Conservation (phyloP, 2,329 filamentous ascomycete species). For the Fusarium aywerte region DNA sequence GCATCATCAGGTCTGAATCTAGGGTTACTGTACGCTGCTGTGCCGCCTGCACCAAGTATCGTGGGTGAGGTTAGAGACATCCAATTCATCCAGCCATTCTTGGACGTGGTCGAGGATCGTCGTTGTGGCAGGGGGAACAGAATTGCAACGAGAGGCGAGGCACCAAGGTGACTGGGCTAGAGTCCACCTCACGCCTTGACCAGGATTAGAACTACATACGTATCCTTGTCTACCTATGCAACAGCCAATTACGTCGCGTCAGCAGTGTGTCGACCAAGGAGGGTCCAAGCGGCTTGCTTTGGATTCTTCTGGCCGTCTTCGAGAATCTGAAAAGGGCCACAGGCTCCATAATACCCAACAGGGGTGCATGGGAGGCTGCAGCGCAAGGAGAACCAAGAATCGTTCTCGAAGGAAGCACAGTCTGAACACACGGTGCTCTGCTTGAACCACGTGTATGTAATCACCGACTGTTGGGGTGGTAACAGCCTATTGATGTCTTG, state of each 20-base stretch:
- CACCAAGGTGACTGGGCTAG: conserved; percentile 33
- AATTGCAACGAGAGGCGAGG: conserved; percentile 36
- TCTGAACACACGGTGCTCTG: conserved; percentile 24
- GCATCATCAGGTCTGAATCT: not conserved
- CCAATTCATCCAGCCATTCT: conserved; percentile 18
- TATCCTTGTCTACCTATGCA: not conserved
- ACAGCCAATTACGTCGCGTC: conserved; percentile 24
- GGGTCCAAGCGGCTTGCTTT: conserved; percentile 38
- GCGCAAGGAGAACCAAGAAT: conserved; percentile 41
- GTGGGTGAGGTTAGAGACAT: conserved; percentile 22
- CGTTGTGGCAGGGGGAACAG: conserved; percentile 31
- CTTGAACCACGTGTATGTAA: conserved; percentile 6
- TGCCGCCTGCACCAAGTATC: conserved; percentile 33
- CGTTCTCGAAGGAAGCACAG: conserved; percentile 46
- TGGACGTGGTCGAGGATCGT: conserved; percentile 32
- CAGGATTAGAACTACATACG: conserved; percentile 7
- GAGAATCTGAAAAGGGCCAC: conserved; percentile 44
- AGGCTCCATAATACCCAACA: conserved; percentile 34
- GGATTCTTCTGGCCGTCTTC: conserved; percentile 46
- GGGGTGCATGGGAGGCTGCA: conserved; percentile 27
- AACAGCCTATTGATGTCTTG: not conserved
- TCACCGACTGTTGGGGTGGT: not conserved
- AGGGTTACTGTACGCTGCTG: conserved; percentile 24
- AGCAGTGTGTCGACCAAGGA: conserved; percentile 14
- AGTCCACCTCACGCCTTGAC: conserved; percentile 4